These are phyloP conservation scores for Penicillium rolfsii DNA, from an alignment of 2,329 filamentous ascomycete species.

Conservation along the genomic window DNA sequence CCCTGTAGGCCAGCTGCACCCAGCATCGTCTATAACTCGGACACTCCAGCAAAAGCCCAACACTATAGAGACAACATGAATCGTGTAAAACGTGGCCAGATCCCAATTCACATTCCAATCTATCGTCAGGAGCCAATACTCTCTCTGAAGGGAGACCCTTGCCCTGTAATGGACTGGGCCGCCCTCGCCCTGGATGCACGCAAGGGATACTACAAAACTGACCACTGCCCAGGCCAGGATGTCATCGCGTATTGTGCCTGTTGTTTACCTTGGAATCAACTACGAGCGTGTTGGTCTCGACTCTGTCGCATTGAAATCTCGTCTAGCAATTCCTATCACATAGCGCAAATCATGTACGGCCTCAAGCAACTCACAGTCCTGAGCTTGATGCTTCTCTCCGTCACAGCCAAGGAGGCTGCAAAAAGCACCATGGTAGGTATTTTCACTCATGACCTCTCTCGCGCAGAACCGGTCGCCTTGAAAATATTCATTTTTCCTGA, in stretches of 20 bases:
- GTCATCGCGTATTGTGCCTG: not conserved
- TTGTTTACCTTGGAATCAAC: not conserved
- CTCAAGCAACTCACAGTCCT: constrained; percentile 26
- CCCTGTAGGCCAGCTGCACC: too few relatives aligned
- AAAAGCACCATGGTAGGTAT: constrained; percentile 21
- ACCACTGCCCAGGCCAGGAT: not conserved
- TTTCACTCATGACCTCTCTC: not conserved
- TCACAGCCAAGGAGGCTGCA: constrained; percentile 18
- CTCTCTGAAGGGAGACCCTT: constrained; percentile 3
- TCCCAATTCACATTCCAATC: constrained; percentile 16
- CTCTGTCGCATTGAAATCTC: not conserved
- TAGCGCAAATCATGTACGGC: constrained; percentile 26
- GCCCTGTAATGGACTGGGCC: constrained; percentile 3
- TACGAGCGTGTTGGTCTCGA: not conserved
- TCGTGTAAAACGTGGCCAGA: not conserved
- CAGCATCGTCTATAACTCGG: too few relatives aligned
- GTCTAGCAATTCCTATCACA: not conserved
- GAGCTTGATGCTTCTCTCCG: constrained; percentile 29
- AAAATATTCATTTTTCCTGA: constrained; percentile 5
- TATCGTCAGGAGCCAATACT: constrained; percentile 5
- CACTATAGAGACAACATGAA: not conserved
- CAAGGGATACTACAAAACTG: constrained; percentile 16
- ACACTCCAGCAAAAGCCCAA: not conserved
- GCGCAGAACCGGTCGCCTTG: not conserved
- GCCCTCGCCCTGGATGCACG: constrained; percentile 2